Conservation (phyloP, 1,139 yeast species). For the Pichia terricola region DNA sequence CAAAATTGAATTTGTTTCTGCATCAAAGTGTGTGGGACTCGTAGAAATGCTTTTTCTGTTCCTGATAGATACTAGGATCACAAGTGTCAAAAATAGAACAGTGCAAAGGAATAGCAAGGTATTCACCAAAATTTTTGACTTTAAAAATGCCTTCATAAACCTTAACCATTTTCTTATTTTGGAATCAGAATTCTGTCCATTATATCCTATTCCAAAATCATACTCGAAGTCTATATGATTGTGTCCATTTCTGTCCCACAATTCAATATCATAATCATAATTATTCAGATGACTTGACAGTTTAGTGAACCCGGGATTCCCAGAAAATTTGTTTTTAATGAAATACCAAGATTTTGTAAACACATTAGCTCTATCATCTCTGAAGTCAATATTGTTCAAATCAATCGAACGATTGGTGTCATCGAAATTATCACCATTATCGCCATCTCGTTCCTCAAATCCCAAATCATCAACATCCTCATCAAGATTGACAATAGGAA, state of each 20-base stretch:
- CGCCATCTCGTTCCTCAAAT: constrained; percentile 26
- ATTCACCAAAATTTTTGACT: too few relatives aligned
- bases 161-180: too few relatives aligned
- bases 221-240: neutral
- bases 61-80: neutral
- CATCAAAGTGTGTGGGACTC: neutral
- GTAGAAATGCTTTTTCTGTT: neutral
- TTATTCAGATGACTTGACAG: neutral
- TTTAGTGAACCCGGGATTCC: neutral
- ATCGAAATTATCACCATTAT: constrained; percentile 11
- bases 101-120: too few relatives aligned
- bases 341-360: constrained; percentile 2
- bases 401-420: constrained; percentile 12
- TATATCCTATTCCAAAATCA: too few relatives aligned
- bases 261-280: constrained; percentile 8
- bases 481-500: constrained; percentile 52
- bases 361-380: constrained; percentile 1
- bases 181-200: too few relatives aligned
- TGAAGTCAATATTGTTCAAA: constrained; percentile 13
- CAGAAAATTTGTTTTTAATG: constrained; percentile 2
- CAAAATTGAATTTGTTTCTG: too few relatives aligned
- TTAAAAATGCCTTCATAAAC: too few relatives aligned
- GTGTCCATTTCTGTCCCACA: neutral
- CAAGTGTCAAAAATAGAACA: too few relatives aligned
- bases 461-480: constrained; percentile 41